Base-by-base conservation (phyloP, 2,329 filamentous ascomycete species). In the Penicillium sp. region DNA sequence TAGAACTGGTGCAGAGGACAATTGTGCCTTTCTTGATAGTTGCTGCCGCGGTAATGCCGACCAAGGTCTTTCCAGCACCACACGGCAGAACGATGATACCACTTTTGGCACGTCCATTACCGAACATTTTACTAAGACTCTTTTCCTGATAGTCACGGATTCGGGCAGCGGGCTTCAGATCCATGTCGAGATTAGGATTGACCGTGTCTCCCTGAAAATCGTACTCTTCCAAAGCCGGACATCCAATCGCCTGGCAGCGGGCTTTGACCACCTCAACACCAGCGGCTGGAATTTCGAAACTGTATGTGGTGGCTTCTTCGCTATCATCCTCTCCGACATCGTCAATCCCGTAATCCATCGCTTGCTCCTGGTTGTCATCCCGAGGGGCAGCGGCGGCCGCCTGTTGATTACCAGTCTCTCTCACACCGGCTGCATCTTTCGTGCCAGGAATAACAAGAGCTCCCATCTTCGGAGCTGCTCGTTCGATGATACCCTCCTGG, bases 91-190 rank as follows among this genome's bases (percentile, higher is more conserved):
- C 93, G 49, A 98, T 98, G 57, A 98, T 94, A 47, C 93, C 93
- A 68, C 89, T 96, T 73, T 95, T 93, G 11, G 93, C 93, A 69
- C 93, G 85, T 40, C 91, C 91, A 64, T 98, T 98, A 64, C 93
- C 91, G 66, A 98, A 98, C 93, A 98, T 98, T 69, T 98, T 98
- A 73, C 88, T 95, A 8, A 98, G 75, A 56, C 89, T 95, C 72
- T 96, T 95, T 69, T 98, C 93, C 66, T 98, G 93, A 60, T 98
- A 98, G 22, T 49, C 51, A 37, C 57, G 57, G 38, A 59, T 59
- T 22, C 56, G 40, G 3, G 57, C 57, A 10, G 57, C 54, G 1
- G 57, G 74, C 80, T 84, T 65, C 91, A 84, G 65, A 97, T 97
- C 62, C 91, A 98, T 98, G 47, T 97, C 89, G 28, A 98, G 75